phyloP scores from a whole-genome alignment of 1,284 basidiomycete genomes.

The Coniferiporia weirii region DNA sequence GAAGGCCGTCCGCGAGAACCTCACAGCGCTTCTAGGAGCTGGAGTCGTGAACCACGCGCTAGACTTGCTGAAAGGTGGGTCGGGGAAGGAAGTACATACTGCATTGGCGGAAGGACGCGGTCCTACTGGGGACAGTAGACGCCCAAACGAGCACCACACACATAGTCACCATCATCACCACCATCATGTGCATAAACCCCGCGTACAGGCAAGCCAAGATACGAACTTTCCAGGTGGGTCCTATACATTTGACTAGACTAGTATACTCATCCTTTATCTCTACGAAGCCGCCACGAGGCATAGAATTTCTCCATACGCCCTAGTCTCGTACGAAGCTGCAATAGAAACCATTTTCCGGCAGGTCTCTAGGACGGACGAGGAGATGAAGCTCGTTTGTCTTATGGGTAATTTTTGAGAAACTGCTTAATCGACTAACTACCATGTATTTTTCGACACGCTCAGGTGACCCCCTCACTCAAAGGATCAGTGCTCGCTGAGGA shows the following conservation, averaged over 20 bases:
- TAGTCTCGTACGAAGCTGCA: constrained; percentile 65
- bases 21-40: constrained; percentile 51
- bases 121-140: constrained; percentile 22
- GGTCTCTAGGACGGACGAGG: constrained; percentile 37
- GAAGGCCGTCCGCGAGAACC: constrained; percentile 78
- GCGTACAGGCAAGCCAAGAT: constrained; percentile 7
- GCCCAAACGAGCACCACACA: constrained; percentile 31
- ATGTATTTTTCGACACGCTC: background rate
- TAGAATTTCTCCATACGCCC: constrained; percentile 71
- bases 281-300: constrained; percentile 56
- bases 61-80: constrained; percentile 68
- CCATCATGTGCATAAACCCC: constrained; percentile 4
- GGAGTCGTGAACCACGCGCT: constrained; percentile 67
- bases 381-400: constrained; percentile 35
- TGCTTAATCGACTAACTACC: background rate
- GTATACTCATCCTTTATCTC: constrained; percentile 29
- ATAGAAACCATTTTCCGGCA: constrained; percentile 51
- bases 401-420: background rate
- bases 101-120: constrained; percentile 27
- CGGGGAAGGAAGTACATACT: constrained; percentile 57
- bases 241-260: background rate
- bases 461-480: constrained; percentile 53
- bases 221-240: constrained; percentile 2
- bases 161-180: constrained; percentile 40
- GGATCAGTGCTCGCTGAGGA: constrained; percentile 76